These are phyloP conservation scores for Kondoa malvinella DNA, from an alignment of 768 basidiomycete species.

Conservation along the genomic window DNA sequence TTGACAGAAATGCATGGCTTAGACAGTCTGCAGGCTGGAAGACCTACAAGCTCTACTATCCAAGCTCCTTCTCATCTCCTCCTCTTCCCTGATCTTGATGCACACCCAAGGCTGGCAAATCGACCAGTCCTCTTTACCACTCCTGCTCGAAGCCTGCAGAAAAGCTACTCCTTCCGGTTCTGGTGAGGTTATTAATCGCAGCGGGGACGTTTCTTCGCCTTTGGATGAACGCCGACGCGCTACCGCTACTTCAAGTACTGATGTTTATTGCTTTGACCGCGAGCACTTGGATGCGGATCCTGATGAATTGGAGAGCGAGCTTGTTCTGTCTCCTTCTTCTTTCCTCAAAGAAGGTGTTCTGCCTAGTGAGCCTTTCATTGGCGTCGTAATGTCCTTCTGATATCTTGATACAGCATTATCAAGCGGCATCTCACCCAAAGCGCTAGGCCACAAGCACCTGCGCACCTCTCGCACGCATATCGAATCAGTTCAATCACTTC, in stretches of 20 bases:
- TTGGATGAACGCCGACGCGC: background rate
- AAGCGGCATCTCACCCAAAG: conserved; percentile 10
- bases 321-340: conserved; percentile 16
- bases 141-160: conserved; percentile 6
- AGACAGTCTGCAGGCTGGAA: conserved; percentile 13
- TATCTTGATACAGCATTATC: background rate
- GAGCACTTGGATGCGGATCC: conserved; percentile 22
- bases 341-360: conserved; percentile 19
- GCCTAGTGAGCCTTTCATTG: conserved; percentile 11
- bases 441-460: conserved; percentile 18
- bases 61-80: conserved; percentile 19
- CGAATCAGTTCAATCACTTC: conserved; percentile 17
- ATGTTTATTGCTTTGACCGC: conserved; percentile 22
- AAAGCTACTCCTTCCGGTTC: background rate
- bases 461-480: conserved; percentile 21
- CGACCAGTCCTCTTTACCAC: conserved; percentile 11
- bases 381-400: background rate
- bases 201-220: background rate
- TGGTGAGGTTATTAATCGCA: background rate
- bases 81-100: conserved; percentile 23
- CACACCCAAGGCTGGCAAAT: conserved; percentile 22
- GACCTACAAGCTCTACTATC: conserved; percentile 15
- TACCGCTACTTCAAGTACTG: background rate
- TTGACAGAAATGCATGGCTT: background rate
- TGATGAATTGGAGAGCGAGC: conserved; percentile 15